phyloP scores from a whole-genome alignment of 345 rosid species.

The Noccaea bulbosa region DNA sequence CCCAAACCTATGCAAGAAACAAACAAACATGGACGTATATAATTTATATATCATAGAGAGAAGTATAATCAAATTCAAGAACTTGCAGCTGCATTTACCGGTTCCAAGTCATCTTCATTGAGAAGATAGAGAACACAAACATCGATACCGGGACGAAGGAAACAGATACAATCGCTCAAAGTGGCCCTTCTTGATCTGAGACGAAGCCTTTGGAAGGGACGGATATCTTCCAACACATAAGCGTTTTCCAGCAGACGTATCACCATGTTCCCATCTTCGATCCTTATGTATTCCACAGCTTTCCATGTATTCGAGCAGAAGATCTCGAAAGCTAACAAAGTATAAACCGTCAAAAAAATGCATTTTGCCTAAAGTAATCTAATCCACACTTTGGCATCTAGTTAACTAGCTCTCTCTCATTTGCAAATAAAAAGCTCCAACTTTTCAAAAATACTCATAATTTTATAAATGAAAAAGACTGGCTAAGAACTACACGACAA shows the following conservation, averaged over 20 bases:
- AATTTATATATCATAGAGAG: too few species aligned
- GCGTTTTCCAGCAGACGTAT: conserved; percentile 50
- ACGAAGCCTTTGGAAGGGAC: conserved; percentile 66
- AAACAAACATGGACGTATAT: not conserved
- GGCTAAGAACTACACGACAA: not conserved
- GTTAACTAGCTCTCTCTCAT: not conserved
- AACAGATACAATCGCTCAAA: conserved; percentile 70
- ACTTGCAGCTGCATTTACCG: conserved; percentile 43
- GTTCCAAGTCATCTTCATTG: conserved; percentile 30
- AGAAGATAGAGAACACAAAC: conserved; percentile 60
- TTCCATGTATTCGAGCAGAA: conserved; percentile 67
- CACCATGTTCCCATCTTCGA: conserved; percentile 58
- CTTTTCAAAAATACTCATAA: not conserved
- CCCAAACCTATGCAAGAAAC: conserved; percentile 62
- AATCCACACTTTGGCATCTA: not conserved
- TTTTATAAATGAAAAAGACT: not conserved
- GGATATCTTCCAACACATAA: conserved; percentile 44
- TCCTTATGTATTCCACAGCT: conserved; percentile 57
- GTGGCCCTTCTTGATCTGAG: conserved; percentile 75
- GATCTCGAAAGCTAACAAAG: conserved; percentile 72
- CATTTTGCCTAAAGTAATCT: not conserved
- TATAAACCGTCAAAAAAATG: not conserved
- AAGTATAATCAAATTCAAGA: too few species aligned
- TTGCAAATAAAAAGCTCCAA: not conserved
- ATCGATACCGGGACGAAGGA: conserved; percentile 78